phyloP scores from a whole-genome alignment of 2,329 filamentous ascomycete species.

The Orbilia oligospora region DNA sequence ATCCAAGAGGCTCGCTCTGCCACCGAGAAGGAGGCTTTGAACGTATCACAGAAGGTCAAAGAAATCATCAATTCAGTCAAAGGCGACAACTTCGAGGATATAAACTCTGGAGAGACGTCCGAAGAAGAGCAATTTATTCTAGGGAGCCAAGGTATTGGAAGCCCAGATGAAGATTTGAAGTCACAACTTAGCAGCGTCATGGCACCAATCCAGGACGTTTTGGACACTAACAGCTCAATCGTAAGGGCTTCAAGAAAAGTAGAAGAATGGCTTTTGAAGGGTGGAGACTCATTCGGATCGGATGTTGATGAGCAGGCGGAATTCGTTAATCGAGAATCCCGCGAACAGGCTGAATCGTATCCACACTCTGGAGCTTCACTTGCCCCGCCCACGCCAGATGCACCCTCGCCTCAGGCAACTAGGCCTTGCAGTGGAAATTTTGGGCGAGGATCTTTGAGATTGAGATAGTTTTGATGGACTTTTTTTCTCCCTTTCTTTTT shows the following conservation, averaged over 20 bases:
- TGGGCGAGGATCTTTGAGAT: not conserved
- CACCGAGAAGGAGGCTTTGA: conserved; percentile 29
- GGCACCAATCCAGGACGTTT: conserved; percentile 39
- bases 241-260: conserved; percentile 51
- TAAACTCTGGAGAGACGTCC: conserved; percentile 1
- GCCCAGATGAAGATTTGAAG: conserved; percentile 45
- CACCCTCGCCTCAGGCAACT: not conserved
- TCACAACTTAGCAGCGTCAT: conserved; percentile 44
- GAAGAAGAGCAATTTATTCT: conserved; percentile 9
- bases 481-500: not conserved
- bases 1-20: conserved; percentile 41
- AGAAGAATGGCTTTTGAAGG: conserved; percentile 54
- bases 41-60: conserved; percentile 25
- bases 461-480: not conserved
- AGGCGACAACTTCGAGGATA: conserved; percentile 26
- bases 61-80: conserved; percentile 31
- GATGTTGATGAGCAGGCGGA: conserved; percentile 35
- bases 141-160: not conserved
- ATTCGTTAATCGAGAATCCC: not conserved
- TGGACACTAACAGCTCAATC: conserved; percentile 49
- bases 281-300: conserved; percentile 36
- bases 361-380: not conserved
- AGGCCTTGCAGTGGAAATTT: not conserved
- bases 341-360: not conserved
- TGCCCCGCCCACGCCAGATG: not conserved